These are phyloP conservation scores for Phytophthora tentaculata DNA, from an alignment of 352 stramenopile species.

Conservation along the genomic window DNA sequence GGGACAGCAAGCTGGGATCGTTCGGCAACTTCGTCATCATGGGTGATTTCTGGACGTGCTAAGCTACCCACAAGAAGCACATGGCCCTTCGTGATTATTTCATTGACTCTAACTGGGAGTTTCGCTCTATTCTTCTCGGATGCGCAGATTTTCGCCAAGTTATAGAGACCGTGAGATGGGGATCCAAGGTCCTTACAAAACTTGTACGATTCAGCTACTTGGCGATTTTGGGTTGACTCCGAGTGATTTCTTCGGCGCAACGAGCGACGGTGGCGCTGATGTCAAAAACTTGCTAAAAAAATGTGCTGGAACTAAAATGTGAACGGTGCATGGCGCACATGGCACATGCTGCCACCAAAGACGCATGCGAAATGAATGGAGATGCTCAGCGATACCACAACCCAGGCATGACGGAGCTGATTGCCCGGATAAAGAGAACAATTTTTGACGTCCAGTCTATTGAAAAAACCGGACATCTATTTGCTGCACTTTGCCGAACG, in stretches of 20 bases:
- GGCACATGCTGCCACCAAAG: slow-evolving; percentile 2
- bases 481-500: slow-evolving; percentile 3
- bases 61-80: not conserved
- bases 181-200: no score
- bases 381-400: not conserved
- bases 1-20: no score
- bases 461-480: slow-evolving; percentile 12
- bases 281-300: slow-evolving; percentile 1
- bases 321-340: slow-evolving; percentile 16
- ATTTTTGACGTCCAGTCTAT: slow-evolving; percentile 11
- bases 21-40: not conserved
- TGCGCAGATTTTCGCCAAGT: no score
- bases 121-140: not conserved
- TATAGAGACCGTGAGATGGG: no score
- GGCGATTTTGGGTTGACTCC: not conserved
- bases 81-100: not conserved
- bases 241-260: not conserved
- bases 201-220: no score
- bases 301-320: not conserved
- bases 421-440: not conserved
- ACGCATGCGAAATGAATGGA: slow-evolving; percentile 3
- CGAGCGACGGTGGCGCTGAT: slow-evolving; percentile 1
- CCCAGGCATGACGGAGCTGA: slow-evolving; percentile 1
- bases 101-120: not conserved
- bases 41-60: not conserved